Evolutionary conservation across 768 basidiomycete species (phyloP), one percentile per base, ranked within the genome.

Genomic region (Hirschioporus abietinus): DNA sequence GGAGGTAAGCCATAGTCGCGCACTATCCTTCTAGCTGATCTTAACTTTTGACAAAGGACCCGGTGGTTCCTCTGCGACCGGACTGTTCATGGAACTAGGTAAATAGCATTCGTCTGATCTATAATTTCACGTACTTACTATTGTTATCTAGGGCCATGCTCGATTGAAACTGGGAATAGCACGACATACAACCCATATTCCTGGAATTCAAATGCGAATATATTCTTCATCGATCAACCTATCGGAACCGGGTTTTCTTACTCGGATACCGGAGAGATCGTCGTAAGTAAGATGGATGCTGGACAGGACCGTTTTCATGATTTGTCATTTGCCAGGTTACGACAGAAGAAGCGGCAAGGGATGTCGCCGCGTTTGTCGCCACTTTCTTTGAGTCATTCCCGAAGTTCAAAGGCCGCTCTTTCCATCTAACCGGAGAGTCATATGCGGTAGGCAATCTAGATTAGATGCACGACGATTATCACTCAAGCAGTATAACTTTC

Each of bases 181-280:
- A 71, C 71, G 7, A 67, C 58, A 7, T 66, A 60, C 73, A 84
- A 84, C 72, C 74, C 75, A 10, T 71, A 78, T 74, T 78, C 78
- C 0, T 84, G 83, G 83, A 84, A 79, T 73, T 70, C 72, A 42
- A 71, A 76, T 58, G 73, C 78, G 34, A 80, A 74, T 61, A 70
- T 73, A 63, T 65, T 76, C 27, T 76, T 71, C 68, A 69, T 79
- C 60, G 76, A 77, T 67, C 71, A 76, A 42, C 78, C 78, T n/a
- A 69, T 76, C 60, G 74, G 80, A 61, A 82, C 83, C 58, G 84
- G 84, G 52, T 85, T 77, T 77, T 82, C 82, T 7, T 84, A 83
- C 71, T 72, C 76, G 12, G 71, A 76, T 34, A 75, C 75, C 63
- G 76, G 71, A 7, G 71, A 73, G 42, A 69, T 66, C 17, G 70